Base-by-base conservation (phyloP, 371 early-diverging fungal genomes). In the Apophysomyces trapeziformis region DNA sequence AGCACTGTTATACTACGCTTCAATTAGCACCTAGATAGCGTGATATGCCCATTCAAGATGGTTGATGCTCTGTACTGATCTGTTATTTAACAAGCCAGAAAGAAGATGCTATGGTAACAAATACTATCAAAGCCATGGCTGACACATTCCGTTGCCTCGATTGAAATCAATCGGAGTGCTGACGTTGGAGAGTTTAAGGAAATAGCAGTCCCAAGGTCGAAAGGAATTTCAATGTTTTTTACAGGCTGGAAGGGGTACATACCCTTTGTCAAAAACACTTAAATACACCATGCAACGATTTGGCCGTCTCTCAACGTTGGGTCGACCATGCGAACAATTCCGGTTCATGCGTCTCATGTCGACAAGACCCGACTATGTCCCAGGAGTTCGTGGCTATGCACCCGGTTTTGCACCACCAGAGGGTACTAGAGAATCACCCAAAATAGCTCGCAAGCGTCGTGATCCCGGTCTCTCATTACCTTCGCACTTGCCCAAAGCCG, bases 341-440 rank as follows among this genome's bases (percentile, higher is more conserved):
- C 18, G 9, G 4, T 21, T 26, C 5, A 21, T 32, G 8, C 54
- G 54, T 50, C 21, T 50, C 54, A 50, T 50, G 54, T 50, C 54
- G 21, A 21, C 54, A 4, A 50, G 21, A 1, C 54, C 54, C 16
- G 54, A 50, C 54, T 70, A 73, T 41, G 58, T 75, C 26, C 72
- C 72, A 5, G 73, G 73, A 43, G 67, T 67, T 21, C 63, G 70
- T 14, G 74, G 73, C 39, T 78, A 78, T 66, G 77, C 76, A 32
- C 76, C 74, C 21, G 80, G 77, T 2, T 83, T 83, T 45, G 69
- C 72, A 60, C 70, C 80, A 37, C 83, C 83, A 47, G 66, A 71
- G 43, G 73, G 72, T 32, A 76, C 73, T 21, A 68, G 78, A n/a
- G 73, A 76, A 43, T 68, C 62, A 1, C 61, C 69, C 50, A 80